Conservation (phyloP, 257 asterid species). For the Primulina eburnea region DNA sequence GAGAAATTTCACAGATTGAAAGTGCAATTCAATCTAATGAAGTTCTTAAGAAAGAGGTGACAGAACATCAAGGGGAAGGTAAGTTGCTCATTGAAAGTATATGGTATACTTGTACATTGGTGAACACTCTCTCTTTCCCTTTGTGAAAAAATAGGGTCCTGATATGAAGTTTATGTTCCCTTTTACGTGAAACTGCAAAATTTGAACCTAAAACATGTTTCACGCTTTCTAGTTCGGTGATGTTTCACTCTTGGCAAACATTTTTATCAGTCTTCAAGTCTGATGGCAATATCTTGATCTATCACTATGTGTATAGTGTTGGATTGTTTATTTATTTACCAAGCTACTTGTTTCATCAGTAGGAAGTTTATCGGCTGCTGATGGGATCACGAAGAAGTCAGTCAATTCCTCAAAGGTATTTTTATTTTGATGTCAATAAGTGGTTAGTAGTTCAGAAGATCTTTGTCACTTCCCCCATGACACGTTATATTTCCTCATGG, state of each 20-base stretch:
- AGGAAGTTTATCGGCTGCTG: constrained; percentile 39
- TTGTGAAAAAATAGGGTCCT: neutral
- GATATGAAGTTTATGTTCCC: neutral
- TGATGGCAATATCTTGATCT: constrained; percentile 7
- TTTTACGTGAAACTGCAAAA: neutral
- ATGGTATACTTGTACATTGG: neutral
- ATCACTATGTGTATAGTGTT: constrained; percentile 4
- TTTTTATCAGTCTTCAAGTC: neutral
- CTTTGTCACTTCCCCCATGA: constrained; percentile 16
- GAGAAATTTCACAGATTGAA: constrained; percentile 75
- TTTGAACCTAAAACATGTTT: neutral
- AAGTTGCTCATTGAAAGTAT: constrained; percentile 6
- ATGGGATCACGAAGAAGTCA: constrained; percentile 47
- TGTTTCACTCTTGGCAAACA: neutral
- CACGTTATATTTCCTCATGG: constrained; percentile 19
- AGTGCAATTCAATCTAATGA: constrained; percentile 58
- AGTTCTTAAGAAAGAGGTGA: constrained; percentile 30
- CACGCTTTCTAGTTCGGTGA: neutral
- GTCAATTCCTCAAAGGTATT: constrained; percentile 48
- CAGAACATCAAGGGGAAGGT: constrained; percentile 45
- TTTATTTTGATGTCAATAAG: neutral
- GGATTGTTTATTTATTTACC: constrained; percentile 5
- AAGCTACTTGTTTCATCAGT: constrained; percentile 24
- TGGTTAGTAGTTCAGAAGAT: neutral
- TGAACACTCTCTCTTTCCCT: neutral